Conservation (phyloP, 2,329 filamentous ascomycete species). For the Aaosphaeria arxii region DNA sequence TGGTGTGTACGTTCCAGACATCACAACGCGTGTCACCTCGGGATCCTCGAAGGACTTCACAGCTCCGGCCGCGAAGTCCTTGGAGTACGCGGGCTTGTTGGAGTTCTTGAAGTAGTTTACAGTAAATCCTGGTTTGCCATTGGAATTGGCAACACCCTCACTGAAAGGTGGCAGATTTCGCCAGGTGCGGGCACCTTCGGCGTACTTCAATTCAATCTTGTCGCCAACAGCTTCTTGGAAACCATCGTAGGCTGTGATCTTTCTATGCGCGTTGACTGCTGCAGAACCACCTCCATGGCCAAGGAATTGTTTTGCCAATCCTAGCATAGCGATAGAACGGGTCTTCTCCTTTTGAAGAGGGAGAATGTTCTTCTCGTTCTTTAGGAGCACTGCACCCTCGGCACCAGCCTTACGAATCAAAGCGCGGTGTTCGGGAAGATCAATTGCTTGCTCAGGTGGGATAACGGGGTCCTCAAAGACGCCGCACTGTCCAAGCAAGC, state of each 20-base stretch:
- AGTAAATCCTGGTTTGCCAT: constrained; percentile 32
- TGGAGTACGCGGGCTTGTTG: constrained; percentile 18
- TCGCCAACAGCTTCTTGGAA: constrained; percentile 23
- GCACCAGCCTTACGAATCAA: constrained; percentile 64
- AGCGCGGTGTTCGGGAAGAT: constrained; percentile 58
- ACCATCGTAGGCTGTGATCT: constrained; percentile 15
- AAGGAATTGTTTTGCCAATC: constrained; percentile 55
- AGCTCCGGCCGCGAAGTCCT: constrained; percentile 30
- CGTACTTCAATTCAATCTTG: constrained; percentile 29
- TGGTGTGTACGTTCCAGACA: background rate
- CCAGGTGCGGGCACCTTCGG: constrained; percentile 13
- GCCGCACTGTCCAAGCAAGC: constrained; percentile 35
- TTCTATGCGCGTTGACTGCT: background rate
- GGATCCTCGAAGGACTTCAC: constrained; percentile 20
- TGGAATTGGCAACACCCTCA: background rate
- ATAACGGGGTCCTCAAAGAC: constrained; percentile 59
- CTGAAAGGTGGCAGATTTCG: background rate
- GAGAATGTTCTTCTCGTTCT: constrained; percentile 64
- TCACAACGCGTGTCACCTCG: background rate
- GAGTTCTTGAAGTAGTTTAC: constrained; percentile 20
- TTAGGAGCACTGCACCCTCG: constrained; percentile 69
- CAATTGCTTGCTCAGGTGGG: constrained; percentile 58
- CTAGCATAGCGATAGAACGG: constrained; percentile 67
- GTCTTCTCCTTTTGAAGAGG: constrained; percentile 55
- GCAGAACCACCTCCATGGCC: constrained; percentile 36